phyloP scores from a whole-genome alignment of 495 filamentous ascomycete genomes.

The Penicillium antarcticum region DNA sequence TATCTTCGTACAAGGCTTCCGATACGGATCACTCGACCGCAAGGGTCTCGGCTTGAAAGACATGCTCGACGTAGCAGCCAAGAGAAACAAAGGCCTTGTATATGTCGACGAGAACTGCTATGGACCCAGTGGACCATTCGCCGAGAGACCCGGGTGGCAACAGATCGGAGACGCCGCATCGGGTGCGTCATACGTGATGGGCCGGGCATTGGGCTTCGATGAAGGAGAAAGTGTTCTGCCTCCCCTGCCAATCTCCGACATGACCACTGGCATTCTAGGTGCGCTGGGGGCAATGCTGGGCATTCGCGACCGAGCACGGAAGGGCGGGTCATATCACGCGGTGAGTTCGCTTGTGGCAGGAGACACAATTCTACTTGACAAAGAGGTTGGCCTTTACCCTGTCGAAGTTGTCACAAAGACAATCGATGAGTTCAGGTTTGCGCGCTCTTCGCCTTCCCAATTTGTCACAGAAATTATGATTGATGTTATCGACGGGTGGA shows the following conservation, averaged over 20 bases:
- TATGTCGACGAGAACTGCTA: constrained; percentile 67
- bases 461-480: constrained; percentile 30
- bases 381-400: constrained; percentile 25
- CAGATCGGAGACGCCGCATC: constrained; percentile 45
- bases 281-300: constrained; percentile 52
- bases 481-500: constrained; percentile 28
- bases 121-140: constrained; percentile 36
- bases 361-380: constrained; percentile 14
- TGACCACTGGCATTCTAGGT: constrained; percentile 59
- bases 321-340: constrained; percentile 28
- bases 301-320: constrained; percentile 20
- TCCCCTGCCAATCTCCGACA: constrained; percentile 69
- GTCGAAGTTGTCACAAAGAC: constrained; percentile 16
- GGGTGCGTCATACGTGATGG: constrained; percentile 14
- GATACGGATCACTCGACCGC: constrained; percentile 47
- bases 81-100: constrained; percentile 53
- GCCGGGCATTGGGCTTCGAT: constrained; percentile 51
- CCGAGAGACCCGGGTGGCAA: constrained; percentile 42
- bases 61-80: constrained; percentile 44
- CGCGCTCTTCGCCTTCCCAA: constrained; percentile 13
- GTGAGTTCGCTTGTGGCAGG: constrained; percentile 25
- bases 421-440: constrained; percentile 10
- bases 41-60: constrained; percentile 48
- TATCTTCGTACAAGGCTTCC: constrained; percentile 57
- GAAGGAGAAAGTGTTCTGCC: constrained; percentile 63